Conservation (phyloP, 345 rosid species). For the Tarenaya hassleriana region DNA sequence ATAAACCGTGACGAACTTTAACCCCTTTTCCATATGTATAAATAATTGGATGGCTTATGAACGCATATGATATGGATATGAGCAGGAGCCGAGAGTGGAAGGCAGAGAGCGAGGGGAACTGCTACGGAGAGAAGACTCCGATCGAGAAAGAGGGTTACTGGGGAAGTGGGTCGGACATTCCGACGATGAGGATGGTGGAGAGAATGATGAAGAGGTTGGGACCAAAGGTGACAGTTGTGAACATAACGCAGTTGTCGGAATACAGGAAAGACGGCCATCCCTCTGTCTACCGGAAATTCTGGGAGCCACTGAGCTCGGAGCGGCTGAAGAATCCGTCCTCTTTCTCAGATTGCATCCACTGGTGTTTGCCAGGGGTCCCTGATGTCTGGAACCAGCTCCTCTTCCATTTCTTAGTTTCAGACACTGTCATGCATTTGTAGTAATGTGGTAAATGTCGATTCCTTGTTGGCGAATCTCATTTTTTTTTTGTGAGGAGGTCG, state of each 20-base stretch:
- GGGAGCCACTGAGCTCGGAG: slow-evolving; percentile 66
- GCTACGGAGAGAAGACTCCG: slow-evolving; percentile 62
- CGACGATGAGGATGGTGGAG: slow-evolving; percentile 75
- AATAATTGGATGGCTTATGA: no score
- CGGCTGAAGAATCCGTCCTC: slow-evolving; percentile 55
- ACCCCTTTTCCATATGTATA: no score
- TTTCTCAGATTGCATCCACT: slow-evolving; percentile 90
- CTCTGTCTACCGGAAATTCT: slow-evolving; percentile 84
- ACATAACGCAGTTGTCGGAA: slow-evolving; percentile 91
- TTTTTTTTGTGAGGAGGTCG: no score
- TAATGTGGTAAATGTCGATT: no score
- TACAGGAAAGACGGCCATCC: slow-evolving; percentile 95
- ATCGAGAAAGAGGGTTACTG: slow-evolving; percentile 58
- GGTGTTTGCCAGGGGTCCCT: slow-evolving; percentile 96
- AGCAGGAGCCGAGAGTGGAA: slow-evolving; percentile 87
- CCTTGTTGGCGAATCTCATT: no score
- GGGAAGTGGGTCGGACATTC: slow-evolving; percentile 85
- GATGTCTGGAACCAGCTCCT: slow-evolving; percentile 94
- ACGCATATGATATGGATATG: no score
- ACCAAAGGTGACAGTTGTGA: slow-evolving; percentile 66
- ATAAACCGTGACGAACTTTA: no score
- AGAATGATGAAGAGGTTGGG: slow-evolving; percentile 48
- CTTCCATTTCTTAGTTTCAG: slow-evolving; percentile 50
- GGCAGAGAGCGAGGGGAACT: slow-evolving; percentile 69
- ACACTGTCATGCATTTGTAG: no score